A percentile compares a stretch with the other conserved stretches of the same genome.
Conservation (phyloP, 768 basidiomycete species). For the Russula vinacea region DNA sequence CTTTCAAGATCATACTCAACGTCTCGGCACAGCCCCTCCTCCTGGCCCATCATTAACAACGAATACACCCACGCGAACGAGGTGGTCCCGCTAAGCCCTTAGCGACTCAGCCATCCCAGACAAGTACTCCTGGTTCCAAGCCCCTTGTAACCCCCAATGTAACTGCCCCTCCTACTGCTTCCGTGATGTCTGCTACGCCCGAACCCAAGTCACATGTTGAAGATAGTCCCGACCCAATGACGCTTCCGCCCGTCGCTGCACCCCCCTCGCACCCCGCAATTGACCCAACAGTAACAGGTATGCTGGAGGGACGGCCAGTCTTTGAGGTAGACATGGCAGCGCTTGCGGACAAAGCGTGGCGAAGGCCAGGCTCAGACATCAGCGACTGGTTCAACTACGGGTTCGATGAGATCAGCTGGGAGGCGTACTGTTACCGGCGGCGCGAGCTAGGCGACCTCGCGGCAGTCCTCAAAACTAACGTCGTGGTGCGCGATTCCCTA, state of each 20-base stretch:
- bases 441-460: conserved; percentile 78
- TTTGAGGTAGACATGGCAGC: conserved; percentile 78
- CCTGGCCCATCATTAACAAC: conserved; percentile 70
- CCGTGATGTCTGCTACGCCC: conserved; percentile 3
- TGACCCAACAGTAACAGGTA: conserved; percentile 63
- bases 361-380: conserved; percentile 85
- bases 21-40: conserved; percentile 40
- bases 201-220: conserved; percentile 34
- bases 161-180: conserved; percentile 18
- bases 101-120: conserved; percentile 32
- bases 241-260: conserved; percentile 62
- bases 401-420: conserved; percentile 96
- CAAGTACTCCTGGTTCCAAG: conserved; percentile 23
- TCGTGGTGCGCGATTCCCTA: conserved; percentile 54
- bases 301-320: conserved; percentile 71
- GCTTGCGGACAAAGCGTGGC: conserved; percentile 84
- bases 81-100: conserved; percentile 45
- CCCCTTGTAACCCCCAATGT: conserved; percentile 26
- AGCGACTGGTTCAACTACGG: conserved; percentile 99
- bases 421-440: conserved; percentile 83
- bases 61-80: conserved; percentile 78
- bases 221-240: conserved; percentile 59
- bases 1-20: not conserved
- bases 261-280: conserved; percentile 79
- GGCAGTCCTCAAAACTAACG: conserved; percentile 75